Percentiles rank a stretch among this genome's conserved stretches.
Conservation (phyloP, 257 asterid genomes). For the Solanum ossicruentum region DNA sequence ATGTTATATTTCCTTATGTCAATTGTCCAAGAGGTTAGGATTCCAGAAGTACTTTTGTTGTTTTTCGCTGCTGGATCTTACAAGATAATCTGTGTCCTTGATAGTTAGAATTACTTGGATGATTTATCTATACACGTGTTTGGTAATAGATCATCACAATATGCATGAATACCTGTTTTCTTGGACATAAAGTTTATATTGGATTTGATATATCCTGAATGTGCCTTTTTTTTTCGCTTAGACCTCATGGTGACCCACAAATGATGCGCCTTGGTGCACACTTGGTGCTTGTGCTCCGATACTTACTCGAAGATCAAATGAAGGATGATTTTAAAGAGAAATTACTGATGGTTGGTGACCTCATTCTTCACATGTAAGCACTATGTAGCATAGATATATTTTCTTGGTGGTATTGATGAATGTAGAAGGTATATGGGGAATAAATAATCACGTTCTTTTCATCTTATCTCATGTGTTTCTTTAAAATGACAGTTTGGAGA, state of each 20-base stretch:
- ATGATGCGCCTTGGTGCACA: constrained; percentile 99
- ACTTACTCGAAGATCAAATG: constrained; percentile 75
- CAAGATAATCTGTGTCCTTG: not conserved
- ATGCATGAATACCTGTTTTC: not conserved
- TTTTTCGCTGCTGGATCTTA: not conserved
- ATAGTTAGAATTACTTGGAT: not conserved
- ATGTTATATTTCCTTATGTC: not conserved
- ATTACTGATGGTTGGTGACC: constrained; percentile 82
- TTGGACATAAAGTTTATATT: not conserved
- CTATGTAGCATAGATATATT: not conserved
- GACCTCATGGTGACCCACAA: constrained; percentile 99
- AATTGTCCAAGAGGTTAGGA: not conserved
- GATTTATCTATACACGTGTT: not conserved
- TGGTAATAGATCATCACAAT: not conserved
- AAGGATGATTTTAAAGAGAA: constrained; percentile 73
- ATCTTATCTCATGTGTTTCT: not conserved
- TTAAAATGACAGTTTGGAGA: not conserved
- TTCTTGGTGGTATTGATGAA: not conserved
- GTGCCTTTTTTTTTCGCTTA: constrained; percentile 18
- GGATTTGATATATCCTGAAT: not conserved
- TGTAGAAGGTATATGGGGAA: not conserved
- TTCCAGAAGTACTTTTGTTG: not conserved
- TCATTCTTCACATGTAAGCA: constrained; percentile 85
- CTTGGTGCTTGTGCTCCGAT: constrained; percentile 83
- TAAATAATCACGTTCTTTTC: not conserved